Percentiles rank a stretch among this genome's conserved stretches.
phyloP scores from a whole-genome alignment of 2,329 filamentous ascomycete genomes.

The Colletotrichum tropicicola region DNA sequence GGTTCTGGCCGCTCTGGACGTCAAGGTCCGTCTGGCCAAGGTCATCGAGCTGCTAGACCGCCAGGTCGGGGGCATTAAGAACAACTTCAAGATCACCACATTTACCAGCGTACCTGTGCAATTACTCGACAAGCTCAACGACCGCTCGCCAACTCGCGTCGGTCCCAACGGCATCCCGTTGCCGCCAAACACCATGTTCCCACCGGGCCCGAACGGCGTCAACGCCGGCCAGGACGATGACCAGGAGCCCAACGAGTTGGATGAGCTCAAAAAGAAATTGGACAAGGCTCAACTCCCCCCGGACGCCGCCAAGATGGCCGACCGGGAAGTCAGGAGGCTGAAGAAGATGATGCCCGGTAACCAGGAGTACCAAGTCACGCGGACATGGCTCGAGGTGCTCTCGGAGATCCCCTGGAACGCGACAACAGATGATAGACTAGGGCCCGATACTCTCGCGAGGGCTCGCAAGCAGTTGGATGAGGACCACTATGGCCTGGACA shows the following conservation, averaged over 20 bases:
- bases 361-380: constrained; percentile 92
- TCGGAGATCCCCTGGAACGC: constrained; percentile 93
- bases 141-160: constrained; percentile 33
- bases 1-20: constrained; percentile 81
- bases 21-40: constrained; percentile 80
- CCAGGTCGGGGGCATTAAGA: constrained; percentile 85
- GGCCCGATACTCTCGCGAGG: constrained; percentile 77
- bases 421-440: constrained; percentile 85
- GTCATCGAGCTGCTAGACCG: constrained; percentile 86
- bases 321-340: constrained; percentile 85
- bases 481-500: constrained; percentile 95
- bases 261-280: constrained; percentile 89
- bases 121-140: constrained; percentile 62
- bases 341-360: constrained; percentile 97
- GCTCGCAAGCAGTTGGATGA: constrained; percentile 92
- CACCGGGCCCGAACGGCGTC: constrained; percentile 35
- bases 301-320: constrained; percentile 90
- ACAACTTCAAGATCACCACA: constrained; percentile 85
- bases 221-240: constrained; percentile 67
- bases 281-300: constrained; percentile 82
- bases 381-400: constrained; percentile 93
- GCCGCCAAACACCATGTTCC: constrained; percentile 31
- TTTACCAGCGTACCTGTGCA: constrained; percentile 74
- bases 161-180: constrained; percentile 28
- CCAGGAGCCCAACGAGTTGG: constrained; percentile 87